Percentiles rank a stretch among this genome's conserved stretches.
These are phyloP conservation scores for Beauveria caledonica DNA, from an alignment of 2,329 filamentous ascomycete species.

Conservation along the genomic window DNA sequence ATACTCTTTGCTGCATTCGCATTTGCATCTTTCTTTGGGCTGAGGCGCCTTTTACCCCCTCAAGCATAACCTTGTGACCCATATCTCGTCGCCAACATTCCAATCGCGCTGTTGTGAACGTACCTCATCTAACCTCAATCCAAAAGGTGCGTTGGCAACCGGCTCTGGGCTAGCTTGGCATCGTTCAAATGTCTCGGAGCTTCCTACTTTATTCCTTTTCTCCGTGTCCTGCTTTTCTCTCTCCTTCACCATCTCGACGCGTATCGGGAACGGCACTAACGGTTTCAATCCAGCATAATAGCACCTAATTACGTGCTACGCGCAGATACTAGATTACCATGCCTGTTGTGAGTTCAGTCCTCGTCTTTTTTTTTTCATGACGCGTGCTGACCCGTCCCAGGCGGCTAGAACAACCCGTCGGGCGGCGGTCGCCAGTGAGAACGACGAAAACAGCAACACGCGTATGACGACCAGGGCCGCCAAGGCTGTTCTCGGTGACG, in stretches of 20 bases:
- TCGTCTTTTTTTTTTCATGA: neutral
- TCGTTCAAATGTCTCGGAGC: conserved; percentile 24
- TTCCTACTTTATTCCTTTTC: conserved; percentile 12
- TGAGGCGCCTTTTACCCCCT: conserved; percentile 14
- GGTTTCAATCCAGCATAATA: neutral
- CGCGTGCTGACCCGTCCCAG: conserved; percentile 1
- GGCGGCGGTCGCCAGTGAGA: conserved; percentile 79
- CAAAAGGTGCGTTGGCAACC: conserved; percentile 26
- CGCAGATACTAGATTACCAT: conserved; percentile 8
- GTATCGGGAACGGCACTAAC: conserved; percentile 5
- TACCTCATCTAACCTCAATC: conserved; percentile 22
- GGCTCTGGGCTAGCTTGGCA: conserved; percentile 15
- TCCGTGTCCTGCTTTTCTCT: conserved; percentile 4
- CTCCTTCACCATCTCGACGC: conserved; percentile 1
- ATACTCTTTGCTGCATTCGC: conserved; percentile 10
- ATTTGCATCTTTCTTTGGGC: conserved; percentile 19
- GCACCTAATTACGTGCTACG: conserved; percentile 10
- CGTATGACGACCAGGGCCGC: conserved; percentile 94
- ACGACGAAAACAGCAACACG: conserved; percentile 83
- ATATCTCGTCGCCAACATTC: conserved; percentile 27
- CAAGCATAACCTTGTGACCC: neutral
- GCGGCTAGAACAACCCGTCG: conserved; percentile 63
- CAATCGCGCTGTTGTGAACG: conserved; percentile 27
- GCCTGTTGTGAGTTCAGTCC: conserved; percentile 9
- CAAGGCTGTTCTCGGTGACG: conserved; percentile 60